Base-by-base conservation (phyloP, 768 basidiomycete species). In the Phylloporus scabripes region DNA sequence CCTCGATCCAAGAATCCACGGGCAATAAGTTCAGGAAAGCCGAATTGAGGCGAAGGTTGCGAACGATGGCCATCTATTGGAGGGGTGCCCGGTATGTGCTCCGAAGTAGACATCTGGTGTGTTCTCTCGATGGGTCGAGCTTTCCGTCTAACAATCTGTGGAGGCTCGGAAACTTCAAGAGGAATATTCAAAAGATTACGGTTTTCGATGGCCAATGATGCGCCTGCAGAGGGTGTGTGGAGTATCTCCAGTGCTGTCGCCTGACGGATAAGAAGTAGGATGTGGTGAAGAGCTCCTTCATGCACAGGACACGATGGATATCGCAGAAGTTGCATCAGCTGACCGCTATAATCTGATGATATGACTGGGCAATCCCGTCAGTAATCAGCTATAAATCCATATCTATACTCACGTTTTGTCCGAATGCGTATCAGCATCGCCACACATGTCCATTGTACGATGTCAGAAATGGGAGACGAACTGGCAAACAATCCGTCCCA, bases 401-500 rank as follows among this genome's bases (percentile, higher is more conserved):
- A 23, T 43, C 15, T 15, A 21, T n/a, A n/a, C 90, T 70, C 57
- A 92, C 93, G 67, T 61, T 87, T 77, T 61, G 92, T 92, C 42
- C 96, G 84, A 59, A 97, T 90, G 46, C 96, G 83, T 48, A 98
- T 80, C 15, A 99, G 78, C 93, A 98, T 94, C 1, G 92, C 89
- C 17, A 97, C 83, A 61, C 91, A 93, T 44, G 95, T 73, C 85
- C 89, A 94, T 46, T 84, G 82, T 1, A 85, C 81, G 32, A 96
- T 70, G 44, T 85, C 81, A 24, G 95, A 72, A 0, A 84, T 74
- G 17, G 87, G 78, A 69, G 92, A 49, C 3, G 57, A 90, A 52
- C 82, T 85, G 0, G 95, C 91, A 64, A 99, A 95, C 8, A 98
- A 65, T 1, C 87, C 92, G 65, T 99, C 96, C 96, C 96, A 98